Evolutionary conservation across 2,329 filamentous ascomycete species (phyloP).

Genomic region (Hyphodiscus sp.): DNA sequence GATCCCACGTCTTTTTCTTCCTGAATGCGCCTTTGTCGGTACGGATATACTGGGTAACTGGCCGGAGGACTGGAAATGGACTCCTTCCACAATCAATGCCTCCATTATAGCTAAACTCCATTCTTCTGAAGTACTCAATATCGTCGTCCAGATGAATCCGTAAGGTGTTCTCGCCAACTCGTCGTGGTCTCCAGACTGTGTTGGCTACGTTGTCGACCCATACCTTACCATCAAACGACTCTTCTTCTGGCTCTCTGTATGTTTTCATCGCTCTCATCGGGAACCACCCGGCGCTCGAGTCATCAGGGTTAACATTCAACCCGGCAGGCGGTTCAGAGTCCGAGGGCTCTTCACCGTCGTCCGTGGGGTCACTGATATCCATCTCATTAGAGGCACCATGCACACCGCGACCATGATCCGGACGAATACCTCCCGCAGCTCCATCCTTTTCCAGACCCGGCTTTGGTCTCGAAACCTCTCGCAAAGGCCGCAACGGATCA

Average conservation of each 20-base stretch:
- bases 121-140: conserved; percentile 5
- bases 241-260: neutral
- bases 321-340: neutral
- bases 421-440: too few species aligned
- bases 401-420: too few species aligned
- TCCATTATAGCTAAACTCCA: conserved; percentile 17
- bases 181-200: conserved; percentile 24
- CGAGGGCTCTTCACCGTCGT: neutral
- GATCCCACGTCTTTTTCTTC: conserved; percentile 23
- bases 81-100: conserved; percentile 26
- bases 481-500: neutral
- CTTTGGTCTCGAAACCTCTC: neutral
- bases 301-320: conserved; percentile 3
- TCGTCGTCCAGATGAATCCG: conserved; percentile 19
- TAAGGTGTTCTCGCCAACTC: conserved; percentile 17
- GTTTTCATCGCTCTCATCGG: conserved; percentile 15
- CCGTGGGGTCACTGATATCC: neutral
- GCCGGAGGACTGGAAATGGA: conserved; percentile 24
- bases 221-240: neutral
- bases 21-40: neutral
- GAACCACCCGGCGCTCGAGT: conserved; percentile 15
- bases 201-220: conserved; percentile 20
- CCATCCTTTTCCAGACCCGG: neutral
- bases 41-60: conserved; percentile 13
- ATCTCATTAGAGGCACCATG: too few species aligned